Conservation (phyloP, 345 rosid species). For the Alliaria petiolata region DNA sequence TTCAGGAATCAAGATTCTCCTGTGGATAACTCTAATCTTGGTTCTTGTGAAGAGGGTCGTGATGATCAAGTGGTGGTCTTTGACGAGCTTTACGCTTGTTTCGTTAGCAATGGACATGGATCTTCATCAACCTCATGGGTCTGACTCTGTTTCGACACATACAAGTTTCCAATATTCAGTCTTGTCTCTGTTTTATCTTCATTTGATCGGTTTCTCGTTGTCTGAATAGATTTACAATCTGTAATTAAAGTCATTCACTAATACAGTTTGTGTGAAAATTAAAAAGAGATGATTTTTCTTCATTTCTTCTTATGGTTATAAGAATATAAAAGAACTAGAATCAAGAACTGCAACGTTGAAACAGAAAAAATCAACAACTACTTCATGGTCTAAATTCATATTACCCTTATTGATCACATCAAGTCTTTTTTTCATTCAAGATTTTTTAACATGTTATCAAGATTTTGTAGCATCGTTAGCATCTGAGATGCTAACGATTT, state of each 20-base stretch:
- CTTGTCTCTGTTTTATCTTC: neutral
- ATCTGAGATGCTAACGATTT: neutral
- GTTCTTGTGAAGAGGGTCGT: slow-evolving; percentile 34
- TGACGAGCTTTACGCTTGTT: slow-evolving; percentile 74
- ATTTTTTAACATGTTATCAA: neutral
- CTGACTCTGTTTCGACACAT: slow-evolving; percentile 21
- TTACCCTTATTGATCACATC: neutral
- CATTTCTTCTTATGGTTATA: neutral
- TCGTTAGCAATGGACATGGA: slow-evolving; percentile 42
- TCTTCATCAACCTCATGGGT: slow-evolving; percentile 45
- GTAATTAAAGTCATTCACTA: neutral
- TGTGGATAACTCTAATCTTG: slow-evolving; percentile 26
- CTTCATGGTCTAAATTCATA: neutral
- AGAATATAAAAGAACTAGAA: neutral
- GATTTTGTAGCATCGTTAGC: too few relatives aligned
- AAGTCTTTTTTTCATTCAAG: neutral
- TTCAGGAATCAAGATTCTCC: slow-evolving; percentile 26
- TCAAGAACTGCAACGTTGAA: neutral
- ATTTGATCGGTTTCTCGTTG: neutral
- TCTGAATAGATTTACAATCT: neutral
- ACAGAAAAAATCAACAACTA: neutral
- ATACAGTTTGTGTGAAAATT: neutral
- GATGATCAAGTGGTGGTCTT: slow-evolving; percentile 41
- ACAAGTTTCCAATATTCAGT: neutral
- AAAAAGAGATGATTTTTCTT: neutral